Base-by-base conservation (phyloP, 78 protist genomes). In the Tieghemostelium lacteum region DNA sequence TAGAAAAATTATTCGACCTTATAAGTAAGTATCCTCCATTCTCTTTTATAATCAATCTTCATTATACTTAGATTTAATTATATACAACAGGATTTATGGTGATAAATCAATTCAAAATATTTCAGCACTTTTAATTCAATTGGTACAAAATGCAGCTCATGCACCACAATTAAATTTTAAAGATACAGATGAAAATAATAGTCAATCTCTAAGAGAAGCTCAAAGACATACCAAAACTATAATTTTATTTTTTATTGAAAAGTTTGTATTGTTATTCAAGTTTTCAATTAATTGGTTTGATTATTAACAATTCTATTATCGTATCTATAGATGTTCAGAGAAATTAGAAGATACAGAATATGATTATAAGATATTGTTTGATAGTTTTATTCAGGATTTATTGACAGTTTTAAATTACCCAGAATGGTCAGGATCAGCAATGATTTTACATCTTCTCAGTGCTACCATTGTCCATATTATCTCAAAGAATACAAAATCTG, bases 361-460 rank as follows among this genome's bases (percentile, higher is more conserved):
- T 31, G 88, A 78, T 29, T 83, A 69, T 66, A 31, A 66, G 7
- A 83, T 63, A 1, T 20, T 83, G 0, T 69, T 83, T 34, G 91
- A 83, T 29, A 83, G 69, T 34, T 83, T 83, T 29, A 52, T 83
- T 39, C 66, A 69, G 37, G 91, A 83, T 69, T 49, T 83, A 12
- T 31, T 83, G 16, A 45, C 63, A 26, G 54, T 83, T 5, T 20
- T 83, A 5, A 72, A 70, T 58, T n/a, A 42, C 3, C 91, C 91
- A 31, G 91, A 83, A 28, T 83, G 91, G 91, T 74, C 91, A 20
- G 91, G 75, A 29, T 39, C 91, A 22, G 58, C 33, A 42, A 28
- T 83, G 39, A 31, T 83, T 3, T n/a, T 83, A 5, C 91, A 69
- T n/a, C 29, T 83, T 6, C 57, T 83, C 19, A 29, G 72, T 26